Evolutionary conservation across 164 flowering plant genomes (phyloP), one percentile per base, ranked within the genome.

Genomic region (Warburgia ugandensis): DNA sequence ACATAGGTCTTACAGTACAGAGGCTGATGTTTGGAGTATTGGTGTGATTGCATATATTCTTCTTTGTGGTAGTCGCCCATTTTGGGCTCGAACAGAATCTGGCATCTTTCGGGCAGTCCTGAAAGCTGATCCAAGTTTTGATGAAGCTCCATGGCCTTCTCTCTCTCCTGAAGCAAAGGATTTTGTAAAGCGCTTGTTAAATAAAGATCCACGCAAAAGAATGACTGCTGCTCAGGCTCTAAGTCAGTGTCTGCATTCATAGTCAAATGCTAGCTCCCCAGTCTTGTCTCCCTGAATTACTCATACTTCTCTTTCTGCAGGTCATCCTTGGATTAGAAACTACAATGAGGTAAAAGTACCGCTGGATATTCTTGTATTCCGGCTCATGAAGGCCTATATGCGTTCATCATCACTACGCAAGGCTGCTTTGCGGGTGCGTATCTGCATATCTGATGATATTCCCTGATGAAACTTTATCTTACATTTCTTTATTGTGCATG

Each of bases 21-120:
- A 91, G 68, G 95, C 98, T 41, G 98, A 91, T 81, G 79, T 85
- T 2, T 91, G 98, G 98, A 91, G 98, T 60, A 67, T 83, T 36
- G 98, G 98, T n/a, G 98, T 91, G 59, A 87, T 91, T 52, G 80
- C 94, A 17, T 91, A 87, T 65, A 85, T 87, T 53, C 92, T 91
- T 22, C 59, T 91, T 40, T 91, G 98, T 69, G 98, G 98, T 16
- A 87, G 94, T 57, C 95, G 96, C n/a, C 98, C 96, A 41, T 91
- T 87, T 72, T 91, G 98, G 96, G 98, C 95, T 6, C 69, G 94
- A 38, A 83, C 96, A 0, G 98, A 92, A 66, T 88, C 98, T 54
- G 98, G 95, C 36, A 92, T 88, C 56, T 92, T 88, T 51, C 70
- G 86, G 17, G 81, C 91, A 8, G 95, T 92, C 40, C 48, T 85